Evolutionary conservation across 768 basidiomycete genomes (phyloP), one percentile per base, ranked within the genome.

Genomic region (Dendrothele bispora): DNA sequence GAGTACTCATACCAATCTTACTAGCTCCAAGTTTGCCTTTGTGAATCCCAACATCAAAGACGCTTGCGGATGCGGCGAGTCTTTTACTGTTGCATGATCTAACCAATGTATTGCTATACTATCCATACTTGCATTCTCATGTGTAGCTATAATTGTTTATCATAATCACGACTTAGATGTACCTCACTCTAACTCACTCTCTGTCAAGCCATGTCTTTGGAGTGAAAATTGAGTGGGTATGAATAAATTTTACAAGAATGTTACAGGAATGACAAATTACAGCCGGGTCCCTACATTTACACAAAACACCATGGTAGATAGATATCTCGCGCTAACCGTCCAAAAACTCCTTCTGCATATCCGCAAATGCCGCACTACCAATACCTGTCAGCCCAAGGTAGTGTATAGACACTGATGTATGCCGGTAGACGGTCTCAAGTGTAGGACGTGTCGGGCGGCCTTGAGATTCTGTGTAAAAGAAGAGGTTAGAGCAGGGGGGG

Each of bases 1-100:
- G 43, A 39, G 43, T 52, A 34, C 49, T 52, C n/a, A 35, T 29
- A 15, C 44, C 51, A 10, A 17, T 39, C 40, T 18, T 18, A 50
- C 5, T 58, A 91, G 89, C 62, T 82, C 88, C 41, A 89, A 84
- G 67, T 90, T 91, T 59, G 77, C 82, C 24, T 89, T 89, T 68
- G 82, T 86, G 70, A 95, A 95, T 61, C 93, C 93, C 6, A 97
- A 97, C 66, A 86, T 95, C 67, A 89, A 86, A 70, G 93, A 95
- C 60, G 90, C 91, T 6, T 97, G 93, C 65, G 93, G 93, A 43
- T 95, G 93, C 60, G 93, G 93, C 52, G 93, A 95, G 71, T 94
- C 91, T 1, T 94, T 93, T 69, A 87, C 80, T 39, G 80, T 91
- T 49, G 64, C 59, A 41, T 69, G 69, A 64, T 75, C 36, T 45